Evolutionary conservation across 768 basidiomycete species (phyloP).

Genomic region (Lanmaoa pseudosensibilis): DNA sequence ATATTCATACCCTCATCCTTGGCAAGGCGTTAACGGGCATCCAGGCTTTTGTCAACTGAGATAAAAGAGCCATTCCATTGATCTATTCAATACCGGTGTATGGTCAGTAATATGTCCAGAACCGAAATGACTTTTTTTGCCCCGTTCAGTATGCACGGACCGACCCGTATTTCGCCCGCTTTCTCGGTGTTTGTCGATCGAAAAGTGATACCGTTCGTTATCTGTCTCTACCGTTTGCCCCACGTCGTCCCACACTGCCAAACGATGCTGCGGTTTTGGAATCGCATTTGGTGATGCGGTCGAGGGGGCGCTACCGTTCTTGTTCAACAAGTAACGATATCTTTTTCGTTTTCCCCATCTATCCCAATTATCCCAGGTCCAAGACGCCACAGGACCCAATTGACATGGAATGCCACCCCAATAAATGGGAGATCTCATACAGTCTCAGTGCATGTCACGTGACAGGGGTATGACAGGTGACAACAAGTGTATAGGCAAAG

Average conservation of each 20-base stretch:
- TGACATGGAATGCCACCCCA: neutral
- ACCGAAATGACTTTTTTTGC: neutral
- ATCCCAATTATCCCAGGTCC: neutral
- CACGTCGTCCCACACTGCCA: neutral
- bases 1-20: conserved; percentile 88
- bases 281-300: neutral
- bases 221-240: neutral
- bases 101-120: neutral
- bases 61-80: neutral
- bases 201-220: neutral
- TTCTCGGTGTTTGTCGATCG: neutral
- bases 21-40: conserved; percentile 92
- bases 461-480: too few species aligned
- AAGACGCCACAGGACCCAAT: neutral
- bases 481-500: too few species aligned
- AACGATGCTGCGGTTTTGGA: too few species aligned
- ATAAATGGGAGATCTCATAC: too few species aligned
- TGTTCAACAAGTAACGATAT: neutral
- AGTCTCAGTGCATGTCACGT: too few species aligned
- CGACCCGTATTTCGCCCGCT: neutral
- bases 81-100: neutral
- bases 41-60: conserved; percentile 73
- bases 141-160: neutral
- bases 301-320: neutral
- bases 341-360: neutral